phyloP scores from a whole-genome alignment of 164 flowering plant genomes.

The Chloranthus sessilifolius region DNA sequence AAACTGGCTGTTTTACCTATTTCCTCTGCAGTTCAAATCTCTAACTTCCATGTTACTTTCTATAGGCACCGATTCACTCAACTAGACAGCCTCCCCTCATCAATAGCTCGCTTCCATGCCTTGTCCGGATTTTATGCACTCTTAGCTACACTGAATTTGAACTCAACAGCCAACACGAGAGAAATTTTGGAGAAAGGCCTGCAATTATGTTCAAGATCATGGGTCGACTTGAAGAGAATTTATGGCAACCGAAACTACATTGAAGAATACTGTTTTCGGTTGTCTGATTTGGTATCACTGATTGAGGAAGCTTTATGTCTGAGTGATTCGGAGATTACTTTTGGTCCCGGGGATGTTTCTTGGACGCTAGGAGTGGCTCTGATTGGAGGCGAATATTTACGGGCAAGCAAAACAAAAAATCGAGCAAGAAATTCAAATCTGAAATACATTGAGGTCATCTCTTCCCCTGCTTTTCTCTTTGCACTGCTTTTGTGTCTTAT shows the following conservation, averaged over 20 bases:
- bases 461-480: conserved; percentile 32
- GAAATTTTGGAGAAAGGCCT: conserved; percentile 45
- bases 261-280: conserved; percentile 43
- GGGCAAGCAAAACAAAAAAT: conserved; percentile 17
- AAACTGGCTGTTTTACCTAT: no score
- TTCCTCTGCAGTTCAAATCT: neutral
- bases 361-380: conserved; percentile 73
- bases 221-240: conserved; percentile 24
- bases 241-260: conserved; percentile 18
- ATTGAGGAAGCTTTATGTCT: conserved; percentile 50
- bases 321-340: conserved; percentile 37
- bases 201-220: conserved; percentile 43
- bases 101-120: conserved; percentile 42
- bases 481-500: conserved; percentile 28
- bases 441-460: conserved; percentile 12
- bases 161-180: conserved; percentile 37
- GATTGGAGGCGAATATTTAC: conserved; percentile 37
- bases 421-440: conserved; percentile 11
- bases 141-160: conserved; percentile 40
- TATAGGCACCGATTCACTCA: conserved; percentile 33
- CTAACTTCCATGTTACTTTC: neutral
- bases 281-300: conserved; percentile 55
- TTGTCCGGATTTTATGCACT: conserved; percentile 65
- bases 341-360: conserved; percentile 61
- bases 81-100: conserved; percentile 18